phyloP scores from a whole-genome alignment of 1,284 basidiomycete species.

The Ustilago xerochloae region DNA sequence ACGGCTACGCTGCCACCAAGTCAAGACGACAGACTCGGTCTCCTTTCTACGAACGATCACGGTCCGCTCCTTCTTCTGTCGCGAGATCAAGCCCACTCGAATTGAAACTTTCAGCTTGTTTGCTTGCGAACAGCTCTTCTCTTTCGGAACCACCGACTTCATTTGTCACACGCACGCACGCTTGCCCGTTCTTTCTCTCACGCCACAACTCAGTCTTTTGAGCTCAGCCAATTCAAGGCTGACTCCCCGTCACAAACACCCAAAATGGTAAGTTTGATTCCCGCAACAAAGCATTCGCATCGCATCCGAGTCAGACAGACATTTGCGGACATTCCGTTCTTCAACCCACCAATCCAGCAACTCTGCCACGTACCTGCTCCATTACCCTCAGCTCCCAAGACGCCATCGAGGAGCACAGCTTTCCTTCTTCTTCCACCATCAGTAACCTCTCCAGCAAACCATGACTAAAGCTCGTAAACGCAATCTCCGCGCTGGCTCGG shows the following conservation, averaged over 20 bases:
- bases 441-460: not conserved
- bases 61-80: too few species aligned
- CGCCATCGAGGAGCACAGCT: not conserved
- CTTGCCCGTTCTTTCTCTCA: not conserved
- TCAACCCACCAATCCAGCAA: not conserved
- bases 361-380: slow-evolving; percentile 2
- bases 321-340: too few species aligned
- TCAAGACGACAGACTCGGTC: too few species aligned
- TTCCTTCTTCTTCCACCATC: too few species aligned
- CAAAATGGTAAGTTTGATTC: slow-evolving; percentile 10
- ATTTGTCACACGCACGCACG: not conserved
- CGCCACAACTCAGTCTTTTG: not conserved
- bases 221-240: not conserved
- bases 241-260: not conserved
- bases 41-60: not conserved
- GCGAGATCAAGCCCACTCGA: not conserved
- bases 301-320: not conserved
- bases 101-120: not conserved
- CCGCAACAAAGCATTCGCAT: not conserved
- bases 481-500: slow-evolving; percentile 23
- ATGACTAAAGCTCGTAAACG: slow-evolving; percentile 39
- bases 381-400: not conserved
- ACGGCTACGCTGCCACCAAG: not conserved
- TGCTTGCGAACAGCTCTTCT: not conserved
- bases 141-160: slow-evolving; percentile 8